These are phyloP conservation scores for Naumovozyma castellii DNA, from an alignment of 805 yeast species.

Conservation along the genomic window DNA sequence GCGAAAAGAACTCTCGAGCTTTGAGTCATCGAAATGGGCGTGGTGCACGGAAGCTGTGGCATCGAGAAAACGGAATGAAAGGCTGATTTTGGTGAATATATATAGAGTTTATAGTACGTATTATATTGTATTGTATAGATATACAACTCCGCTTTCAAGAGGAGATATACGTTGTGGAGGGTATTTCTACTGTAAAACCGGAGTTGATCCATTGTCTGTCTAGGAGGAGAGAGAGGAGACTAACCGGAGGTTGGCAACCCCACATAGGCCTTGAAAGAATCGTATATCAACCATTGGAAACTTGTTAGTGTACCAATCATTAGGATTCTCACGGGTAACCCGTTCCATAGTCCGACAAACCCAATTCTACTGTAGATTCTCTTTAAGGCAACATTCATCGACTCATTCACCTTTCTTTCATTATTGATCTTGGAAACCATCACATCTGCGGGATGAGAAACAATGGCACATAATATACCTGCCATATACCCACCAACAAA, in stretches of 20 bases:
- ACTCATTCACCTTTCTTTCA: conserved; percentile 53
- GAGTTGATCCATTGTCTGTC: no score
- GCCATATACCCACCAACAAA: conserved; percentile 95
- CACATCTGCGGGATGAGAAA: conserved; percentile 98
- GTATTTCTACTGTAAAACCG: no score
- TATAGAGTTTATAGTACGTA: no score
- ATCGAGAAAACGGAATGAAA: no score
- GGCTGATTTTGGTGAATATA: no score
- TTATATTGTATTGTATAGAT: no score
- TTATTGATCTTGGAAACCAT: conserved; percentile 90
- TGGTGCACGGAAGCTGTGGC: background rate
- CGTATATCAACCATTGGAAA: conserved; percentile 93
- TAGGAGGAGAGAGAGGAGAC: background rate
- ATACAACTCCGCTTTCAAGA: no score
- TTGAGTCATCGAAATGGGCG: background rate
- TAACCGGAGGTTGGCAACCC: conserved; percentile 94
- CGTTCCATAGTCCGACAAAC: conserved; percentile 88
- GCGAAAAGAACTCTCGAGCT: background rate
- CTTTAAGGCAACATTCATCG: conserved; percentile 53
- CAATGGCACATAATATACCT: conserved; percentile 91
- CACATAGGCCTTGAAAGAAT: conserved; percentile 86
- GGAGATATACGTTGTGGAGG: no score
- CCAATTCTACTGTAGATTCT: conserved; percentile 79
- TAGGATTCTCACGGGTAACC: conserved; percentile 84
- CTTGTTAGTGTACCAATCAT: conserved; percentile 98